A percentile compares a stretch with the other conserved stretches of the same genome.
Conservation (phyloP, 805 yeast species). For the Candida ascalaphidarum region DNA sequence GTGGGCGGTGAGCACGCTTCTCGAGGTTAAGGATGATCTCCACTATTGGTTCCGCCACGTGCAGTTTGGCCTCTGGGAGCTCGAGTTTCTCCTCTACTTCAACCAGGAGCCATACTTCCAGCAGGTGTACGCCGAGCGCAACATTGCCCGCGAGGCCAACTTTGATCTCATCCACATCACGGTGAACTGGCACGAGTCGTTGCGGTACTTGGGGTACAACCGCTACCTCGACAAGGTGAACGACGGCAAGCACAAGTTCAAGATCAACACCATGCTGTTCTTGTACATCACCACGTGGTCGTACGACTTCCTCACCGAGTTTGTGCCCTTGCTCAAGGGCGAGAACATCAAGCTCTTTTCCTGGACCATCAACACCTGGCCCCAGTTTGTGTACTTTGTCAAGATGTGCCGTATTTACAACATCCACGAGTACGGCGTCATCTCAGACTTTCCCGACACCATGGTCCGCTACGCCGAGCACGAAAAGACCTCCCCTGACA, state of each 20-base stretch:
- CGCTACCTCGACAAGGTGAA: conserved; percentile 17
- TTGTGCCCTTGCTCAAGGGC: conserved; percentile 25
- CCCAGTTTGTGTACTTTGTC: conserved; percentile 26
- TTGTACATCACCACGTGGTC: conserved; percentile 32
- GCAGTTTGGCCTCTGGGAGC: conserved; percentile 34
- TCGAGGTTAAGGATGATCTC: conserved; percentile 18
- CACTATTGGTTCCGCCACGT: conserved; percentile 29
- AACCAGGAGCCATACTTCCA: conserved; percentile 31
- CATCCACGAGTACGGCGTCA: conserved; percentile 25
- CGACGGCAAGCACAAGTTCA: conserved; percentile 11
- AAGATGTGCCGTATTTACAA: conserved; percentile 14
- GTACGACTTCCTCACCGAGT: conserved; percentile 20
- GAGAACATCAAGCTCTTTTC: conserved; percentile 24
- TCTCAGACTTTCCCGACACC: conserved; percentile 26
- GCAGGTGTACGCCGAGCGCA: conserved; percentile 8
- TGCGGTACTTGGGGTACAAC: conserved; percentile 26
- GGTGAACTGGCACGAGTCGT: conserved; percentile 22
- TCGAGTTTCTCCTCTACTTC: conserved; percentile 26
- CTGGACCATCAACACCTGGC: conserved; percentile 31
- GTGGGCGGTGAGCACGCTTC: conserved; percentile 19
- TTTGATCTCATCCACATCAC: conserved; percentile 31
- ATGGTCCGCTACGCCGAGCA: too few species aligned
- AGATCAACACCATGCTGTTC: conserved; percentile 27
- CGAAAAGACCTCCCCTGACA: too few species aligned
- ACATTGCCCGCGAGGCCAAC: conserved; percentile 7